Conservation (phyloP, 495 filamentous ascomycete species). For the Chaetomium fimeti region DNA sequence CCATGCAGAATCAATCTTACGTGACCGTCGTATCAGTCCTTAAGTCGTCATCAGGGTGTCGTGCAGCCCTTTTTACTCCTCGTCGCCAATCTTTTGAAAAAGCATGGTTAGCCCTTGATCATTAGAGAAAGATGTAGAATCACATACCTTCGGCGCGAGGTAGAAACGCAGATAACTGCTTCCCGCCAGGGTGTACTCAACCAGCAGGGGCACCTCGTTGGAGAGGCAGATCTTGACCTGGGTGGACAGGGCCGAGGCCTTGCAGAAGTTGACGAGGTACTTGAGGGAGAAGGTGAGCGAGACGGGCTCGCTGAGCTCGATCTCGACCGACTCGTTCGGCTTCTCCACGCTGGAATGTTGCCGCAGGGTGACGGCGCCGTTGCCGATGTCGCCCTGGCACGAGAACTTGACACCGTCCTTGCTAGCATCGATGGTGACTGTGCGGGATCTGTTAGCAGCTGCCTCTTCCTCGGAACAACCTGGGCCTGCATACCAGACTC, state of each 20-base stretch:
- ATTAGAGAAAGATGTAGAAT: neutral
- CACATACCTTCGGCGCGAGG: constrained; percentile 86
- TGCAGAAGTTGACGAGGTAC: constrained; percentile 99
- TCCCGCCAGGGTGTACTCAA: constrained; percentile 80
- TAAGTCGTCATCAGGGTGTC: neutral
- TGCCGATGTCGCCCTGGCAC: constrained; percentile 91
- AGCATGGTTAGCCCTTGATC: constrained; percentile 17
- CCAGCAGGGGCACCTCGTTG: constrained; percentile 91
- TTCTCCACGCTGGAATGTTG: constrained; percentile 90
- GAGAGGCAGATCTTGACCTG: constrained; percentile 89
- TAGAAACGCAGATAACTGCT: constrained; percentile 95
- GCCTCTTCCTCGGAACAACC: neutral
- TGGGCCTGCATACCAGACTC: constrained; percentile 76
- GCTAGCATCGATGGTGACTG: constrained; percentile 91
- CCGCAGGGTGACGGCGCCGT: constrained; percentile 86
- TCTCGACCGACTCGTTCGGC: constrained; percentile 78
- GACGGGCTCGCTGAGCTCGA: constrained; percentile 88
- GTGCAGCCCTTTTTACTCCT: constrained; percentile 58
- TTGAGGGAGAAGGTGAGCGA: constrained; percentile 97
- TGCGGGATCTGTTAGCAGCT: constrained; percentile 16
- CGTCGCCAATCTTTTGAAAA: constrained; percentile 73
- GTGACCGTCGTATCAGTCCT: constrained; percentile 20
- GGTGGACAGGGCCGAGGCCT: constrained; percentile 79
- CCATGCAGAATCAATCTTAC: constrained; percentile 26
- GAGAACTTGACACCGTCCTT: constrained; percentile 99